A percentile compares a stretch with the other conserved stretches of the same genome.
These are phyloP conservation scores for Canavalia ensiformis DNA, from an alignment of 306 rosid genomes.

Conservation along the genomic window DNA sequence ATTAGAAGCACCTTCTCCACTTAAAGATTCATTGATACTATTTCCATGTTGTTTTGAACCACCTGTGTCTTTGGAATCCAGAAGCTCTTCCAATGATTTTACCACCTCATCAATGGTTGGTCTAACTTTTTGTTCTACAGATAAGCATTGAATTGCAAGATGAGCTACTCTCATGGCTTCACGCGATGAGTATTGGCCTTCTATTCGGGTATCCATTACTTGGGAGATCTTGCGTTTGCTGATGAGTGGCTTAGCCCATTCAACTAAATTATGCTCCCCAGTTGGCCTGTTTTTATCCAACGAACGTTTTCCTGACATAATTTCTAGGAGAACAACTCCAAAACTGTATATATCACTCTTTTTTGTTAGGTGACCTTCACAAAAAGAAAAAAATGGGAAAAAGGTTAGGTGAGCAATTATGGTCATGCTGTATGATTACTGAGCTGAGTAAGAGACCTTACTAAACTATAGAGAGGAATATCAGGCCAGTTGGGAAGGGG, in stretches of 20 bases:
- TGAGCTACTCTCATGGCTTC: constrained; percentile 69
- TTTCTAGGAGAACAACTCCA: constrained; percentile 88
- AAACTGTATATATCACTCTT: constrained; percentile 93
- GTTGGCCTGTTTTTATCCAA: constrained; percentile 80
- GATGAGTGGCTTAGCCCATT: constrained; percentile 89
- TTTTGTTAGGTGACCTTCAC: constrained; percentile 85
- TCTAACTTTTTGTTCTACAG: constrained; percentile 66
- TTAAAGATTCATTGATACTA: constrained; percentile 26
- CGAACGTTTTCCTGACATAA: constrained; percentile 80
- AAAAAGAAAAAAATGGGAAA: constrained; percentile 30
- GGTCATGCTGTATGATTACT: neutral
- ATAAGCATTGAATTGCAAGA: constrained; percentile 73
- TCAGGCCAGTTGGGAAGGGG: constrained; percentile 4
- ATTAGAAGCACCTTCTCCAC: constrained; percentile 46
- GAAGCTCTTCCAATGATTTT: constrained; percentile 76
- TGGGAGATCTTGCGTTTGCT: constrained; percentile 70
- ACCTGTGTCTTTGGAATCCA: constrained; percentile 45
- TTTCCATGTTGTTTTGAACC: constrained; percentile 34
- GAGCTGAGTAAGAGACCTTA: constrained; percentile 5
- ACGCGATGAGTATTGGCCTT: constrained; percentile 69
- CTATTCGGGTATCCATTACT: constrained; percentile 80
- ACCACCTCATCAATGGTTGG: constrained; percentile 79
- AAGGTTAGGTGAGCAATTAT: constrained; percentile 41
- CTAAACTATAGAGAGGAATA: neutral
- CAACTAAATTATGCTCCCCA: constrained; percentile 73